Evolutionary conservation across 2,329 filamentous ascomycete species (phyloP).

Genomic region (Ophiocordyceps camponoti-floridani): DNA sequence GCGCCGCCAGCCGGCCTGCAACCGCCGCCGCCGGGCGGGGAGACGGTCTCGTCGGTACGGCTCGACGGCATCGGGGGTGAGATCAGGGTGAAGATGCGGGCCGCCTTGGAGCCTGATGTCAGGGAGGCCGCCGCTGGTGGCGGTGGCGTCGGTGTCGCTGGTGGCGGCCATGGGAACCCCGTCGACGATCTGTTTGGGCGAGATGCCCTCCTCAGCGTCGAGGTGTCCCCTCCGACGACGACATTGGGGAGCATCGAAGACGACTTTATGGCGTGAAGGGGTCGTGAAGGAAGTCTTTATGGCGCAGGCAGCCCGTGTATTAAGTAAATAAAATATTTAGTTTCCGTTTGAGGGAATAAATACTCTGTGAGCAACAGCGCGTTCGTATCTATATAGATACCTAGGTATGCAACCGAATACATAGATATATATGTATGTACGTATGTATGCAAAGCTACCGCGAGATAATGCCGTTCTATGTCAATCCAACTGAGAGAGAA

Average conservation of each 20-base stretch:
- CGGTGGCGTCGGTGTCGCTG: not conserved
- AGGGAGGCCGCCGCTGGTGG: no score
- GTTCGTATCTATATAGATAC: no score
- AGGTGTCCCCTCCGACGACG: slow-evolving; percentile 2
- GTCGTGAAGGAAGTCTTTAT: no score
- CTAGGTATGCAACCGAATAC: no score
- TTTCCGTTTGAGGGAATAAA: no score
- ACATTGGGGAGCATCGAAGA: slow-evolving; percentile 18
- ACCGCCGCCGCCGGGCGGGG: slow-evolving; percentile 13
- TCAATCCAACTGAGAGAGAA: no score
- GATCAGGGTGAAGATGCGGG: slow-evolving; percentile 34
- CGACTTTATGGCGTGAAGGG: slow-evolving; percentile 23
- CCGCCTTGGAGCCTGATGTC: slow-evolving; percentile 6
- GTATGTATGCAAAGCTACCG: not conserved
- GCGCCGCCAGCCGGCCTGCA: slow-evolving; percentile 20
- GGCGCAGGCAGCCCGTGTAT: no score
- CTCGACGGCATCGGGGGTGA: slow-evolving; percentile 39
- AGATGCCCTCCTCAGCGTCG: slow-evolving; percentile 22
- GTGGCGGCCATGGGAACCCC: slow-evolving; percentile 9
- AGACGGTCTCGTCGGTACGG: slow-evolving; percentile 24
- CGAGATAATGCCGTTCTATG: not conserved
- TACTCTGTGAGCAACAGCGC: no score
- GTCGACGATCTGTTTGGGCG: slow-evolving; percentile 21
- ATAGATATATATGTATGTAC: not conserved
- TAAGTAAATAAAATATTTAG: no score